Conservation (phyloP, 1,284 basidiomycete species). For the Boletus hoseneyae region DNA sequence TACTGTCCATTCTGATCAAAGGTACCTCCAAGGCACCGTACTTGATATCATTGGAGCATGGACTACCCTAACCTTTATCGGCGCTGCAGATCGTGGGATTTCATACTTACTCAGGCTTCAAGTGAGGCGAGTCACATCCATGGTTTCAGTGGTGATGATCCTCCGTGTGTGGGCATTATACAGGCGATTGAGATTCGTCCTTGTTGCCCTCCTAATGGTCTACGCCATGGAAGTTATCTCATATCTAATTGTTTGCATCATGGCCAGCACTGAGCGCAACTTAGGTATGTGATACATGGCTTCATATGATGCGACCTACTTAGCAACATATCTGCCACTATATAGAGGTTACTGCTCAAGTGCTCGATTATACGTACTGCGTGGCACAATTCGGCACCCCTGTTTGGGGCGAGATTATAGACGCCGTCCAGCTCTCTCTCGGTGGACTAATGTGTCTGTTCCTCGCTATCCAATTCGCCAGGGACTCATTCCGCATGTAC, state of each 20-base stretch:
- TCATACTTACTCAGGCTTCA: no score
- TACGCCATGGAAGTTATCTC: not conserved
- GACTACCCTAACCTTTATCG: not conserved
- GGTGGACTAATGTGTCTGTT: not conserved
- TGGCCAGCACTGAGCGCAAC: no score
- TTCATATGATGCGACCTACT: not conserved
- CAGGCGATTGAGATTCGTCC: not conserved
- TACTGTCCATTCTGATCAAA: not conserved
- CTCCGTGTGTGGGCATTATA: not conserved
- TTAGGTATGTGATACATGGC: not conserved
- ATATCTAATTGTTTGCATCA: not conserved
- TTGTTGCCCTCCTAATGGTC: not conserved
- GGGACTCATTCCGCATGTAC: not conserved
- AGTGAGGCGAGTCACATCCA: not conserved
- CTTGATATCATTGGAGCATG: not conserved
- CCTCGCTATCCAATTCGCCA: not conserved
- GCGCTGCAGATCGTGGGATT: no score
- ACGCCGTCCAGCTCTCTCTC: not conserved
- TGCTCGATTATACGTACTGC: not conserved
- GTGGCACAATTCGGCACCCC: not conserved
- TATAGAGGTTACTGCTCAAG: not conserved
- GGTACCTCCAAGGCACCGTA: not conserved
- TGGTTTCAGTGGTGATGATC: not conserved
- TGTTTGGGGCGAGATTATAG: not conserved
- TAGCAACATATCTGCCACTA: not conserved